A percentile compares a stretch with the other conserved stretches of the same genome.
Evolutionary conservation across 192 early-diverging fungal genomes (phyloP).

Genomic region (Piromyces finnis): DNA sequence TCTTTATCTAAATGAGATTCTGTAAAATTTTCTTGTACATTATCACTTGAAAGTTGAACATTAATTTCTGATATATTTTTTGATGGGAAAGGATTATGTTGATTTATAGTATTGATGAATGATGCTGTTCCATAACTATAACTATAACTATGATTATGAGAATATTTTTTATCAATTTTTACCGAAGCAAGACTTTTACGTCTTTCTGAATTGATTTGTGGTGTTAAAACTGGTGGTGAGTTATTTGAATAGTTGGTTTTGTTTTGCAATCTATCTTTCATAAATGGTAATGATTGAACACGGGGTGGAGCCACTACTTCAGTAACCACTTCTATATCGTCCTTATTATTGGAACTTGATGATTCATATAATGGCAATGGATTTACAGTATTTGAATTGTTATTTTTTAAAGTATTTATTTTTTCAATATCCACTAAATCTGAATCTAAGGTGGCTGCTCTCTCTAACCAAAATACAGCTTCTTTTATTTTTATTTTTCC

Average conservation of each 20-base stretch:
- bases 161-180: not conserved
- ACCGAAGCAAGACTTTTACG: not conserved
- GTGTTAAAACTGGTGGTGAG: not conserved
- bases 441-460: not conserved
- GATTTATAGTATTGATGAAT: no score
- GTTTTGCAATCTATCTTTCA: not conserved
- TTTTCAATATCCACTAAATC: not conserved
- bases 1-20: not conserved
- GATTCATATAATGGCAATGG: not conserved
- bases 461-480: not conserved
- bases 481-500: not conserved
- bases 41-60: no score
- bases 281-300: not conserved
- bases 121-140: not conserved
- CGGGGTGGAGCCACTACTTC: not conserved
- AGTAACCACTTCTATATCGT: not conserved
- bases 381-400: not conserved
- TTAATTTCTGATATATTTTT: no score
- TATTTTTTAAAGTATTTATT: not conserved
- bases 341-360: not conserved
- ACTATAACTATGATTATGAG: not conserved
- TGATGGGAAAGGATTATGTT: no score
- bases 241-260: not conserved
- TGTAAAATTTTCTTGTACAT: not conserved
- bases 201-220: not conserved